A percentile compares a stretch with the other conserved stretches of the same genome.
phyloP scores from a whole-genome alignment of 2,329 filamentous ascomycete species.

The Claviceps humidiphila region DNA sequence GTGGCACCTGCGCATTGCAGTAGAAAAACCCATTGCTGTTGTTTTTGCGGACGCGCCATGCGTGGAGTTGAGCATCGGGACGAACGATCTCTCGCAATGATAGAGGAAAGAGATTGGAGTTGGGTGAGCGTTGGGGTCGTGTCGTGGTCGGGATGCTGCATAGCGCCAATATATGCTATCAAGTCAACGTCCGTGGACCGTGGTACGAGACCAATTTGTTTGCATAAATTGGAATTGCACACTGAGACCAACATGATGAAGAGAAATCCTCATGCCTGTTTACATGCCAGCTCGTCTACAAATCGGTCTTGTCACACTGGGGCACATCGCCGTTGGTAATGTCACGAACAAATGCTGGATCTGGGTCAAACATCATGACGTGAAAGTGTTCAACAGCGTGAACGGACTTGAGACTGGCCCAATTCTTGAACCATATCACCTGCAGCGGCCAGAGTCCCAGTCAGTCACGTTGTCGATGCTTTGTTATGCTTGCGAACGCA shows the following conservation, averaged over 20 bases:
- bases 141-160: background rate
- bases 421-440: slow-evolving; percentile 54
- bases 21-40: slow-evolving; percentile 64
- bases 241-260: background rate
- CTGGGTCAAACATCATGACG: slow-evolving; percentile 74
- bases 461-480: background rate
- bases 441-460: slow-evolving; percentile 6
- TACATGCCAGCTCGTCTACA: background rate
- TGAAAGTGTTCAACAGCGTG: slow-evolving; percentile 88
- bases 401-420: slow-evolving; percentile 71
- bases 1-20: slow-evolving; percentile 43
- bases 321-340: slow-evolving; percentile 66
- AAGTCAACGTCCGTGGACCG: background rate
- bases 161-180: background rate
- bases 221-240: background rate
- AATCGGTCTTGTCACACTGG: slow-evolving; percentile 33
- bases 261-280: background rate
- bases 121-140: no score
- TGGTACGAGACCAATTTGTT: background rate
- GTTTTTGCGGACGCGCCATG: slow-evolving; percentile 57
- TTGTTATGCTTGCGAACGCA: background rate
- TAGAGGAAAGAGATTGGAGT: no score
- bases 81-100: slow-evolving; percentile 10
- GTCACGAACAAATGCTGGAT: slow-evolving; percentile 51
- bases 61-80: slow-evolving; percentile 37